phyloP scores from a whole-genome alignment of 805 yeast species.

The Wickerhamiella azymoides region DNA sequence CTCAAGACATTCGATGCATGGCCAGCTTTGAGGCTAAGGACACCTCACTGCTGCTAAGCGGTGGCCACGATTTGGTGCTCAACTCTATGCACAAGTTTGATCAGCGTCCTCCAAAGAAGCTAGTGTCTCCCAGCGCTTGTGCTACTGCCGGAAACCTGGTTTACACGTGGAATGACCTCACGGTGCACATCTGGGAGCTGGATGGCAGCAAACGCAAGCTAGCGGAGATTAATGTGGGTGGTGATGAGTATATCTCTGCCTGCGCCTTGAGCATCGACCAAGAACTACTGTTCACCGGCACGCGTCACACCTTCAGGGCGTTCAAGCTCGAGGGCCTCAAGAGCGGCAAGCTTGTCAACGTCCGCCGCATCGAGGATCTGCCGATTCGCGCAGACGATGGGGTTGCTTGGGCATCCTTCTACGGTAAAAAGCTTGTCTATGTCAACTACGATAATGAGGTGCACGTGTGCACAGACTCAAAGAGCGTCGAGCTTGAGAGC shows the following conservation, averaged over 20 bases:
- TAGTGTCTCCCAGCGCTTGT: constrained; percentile 33
- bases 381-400: neutral
- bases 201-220: constrained; percentile 38
- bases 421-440: constrained; percentile 13
- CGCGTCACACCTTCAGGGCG: constrained; percentile 51
- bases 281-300: constrained; percentile 53
- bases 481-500: constrained; percentile 9
- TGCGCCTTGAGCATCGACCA: constrained; percentile 57
- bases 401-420: neutral
- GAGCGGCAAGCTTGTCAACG: constrained; percentile 34
- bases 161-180: constrained; percentile 70
- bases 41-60: constrained; percentile 41
- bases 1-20: constrained; percentile 73
- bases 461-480: constrained; percentile 10
- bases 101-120: constrained; percentile 56
- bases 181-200: constrained; percentile 67
- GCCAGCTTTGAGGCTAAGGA: constrained; percentile 54
- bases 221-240: constrained; percentile 40
- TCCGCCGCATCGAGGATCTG: constrained; percentile 18
- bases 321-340: constrained; percentile 41
- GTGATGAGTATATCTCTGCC: constrained; percentile 67
- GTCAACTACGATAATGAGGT: constrained; percentile 20
- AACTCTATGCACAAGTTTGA: constrained; percentile 53
- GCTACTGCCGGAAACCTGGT: constrained; percentile 40
- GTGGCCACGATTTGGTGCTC: constrained; percentile 33